Conservation (phyloP, 306 rosid genomes). For the Ceratonia siliqua region DNA sequence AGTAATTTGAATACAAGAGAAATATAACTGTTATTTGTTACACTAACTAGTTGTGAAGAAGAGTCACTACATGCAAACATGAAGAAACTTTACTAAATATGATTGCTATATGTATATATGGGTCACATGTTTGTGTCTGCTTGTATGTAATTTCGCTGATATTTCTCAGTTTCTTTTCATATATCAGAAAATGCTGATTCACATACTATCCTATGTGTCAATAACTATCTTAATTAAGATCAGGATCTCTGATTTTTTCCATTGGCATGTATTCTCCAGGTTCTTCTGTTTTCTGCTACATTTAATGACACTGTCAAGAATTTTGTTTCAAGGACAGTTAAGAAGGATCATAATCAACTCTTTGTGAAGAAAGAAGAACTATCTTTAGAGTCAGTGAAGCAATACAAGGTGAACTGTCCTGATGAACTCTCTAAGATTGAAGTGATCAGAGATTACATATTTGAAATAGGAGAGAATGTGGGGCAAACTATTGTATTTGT, state of each 20-base stretch:
- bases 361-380: slow-evolving; percentile 86
- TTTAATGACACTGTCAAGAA: slow-evolving; percentile 79
- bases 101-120: not conserved
- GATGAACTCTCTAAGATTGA: slow-evolving; percentile 67
- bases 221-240: not conserved
- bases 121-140: not conserved
- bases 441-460: slow-evolving; percentile 63
- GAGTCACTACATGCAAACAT: not conserved
- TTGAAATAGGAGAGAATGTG: slow-evolving; percentile 81
- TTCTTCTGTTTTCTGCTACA: slow-evolving; percentile 90
- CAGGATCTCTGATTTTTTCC: slow-evolving; percentile 53
- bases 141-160: not conserved
- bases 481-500: slow-evolving; percentile 92
- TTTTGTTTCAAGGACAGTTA: slow-evolving; percentile 65
- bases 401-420: slow-evolving; percentile 71
- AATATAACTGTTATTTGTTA: not conserved
- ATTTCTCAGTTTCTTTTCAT: slow-evolving; percentile 3
- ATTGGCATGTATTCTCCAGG: slow-evolving; percentile 52
- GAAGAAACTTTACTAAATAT: not conserved
- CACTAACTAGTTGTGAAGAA: not conserved
- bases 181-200: not conserved
- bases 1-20: not conserved
- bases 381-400: slow-evolving; percentile 81
- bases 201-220: not conserved
- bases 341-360: slow-evolving; percentile 66